Conservation (phyloP, 139 green algal species). For the Desmodesmus armatus region DNA sequence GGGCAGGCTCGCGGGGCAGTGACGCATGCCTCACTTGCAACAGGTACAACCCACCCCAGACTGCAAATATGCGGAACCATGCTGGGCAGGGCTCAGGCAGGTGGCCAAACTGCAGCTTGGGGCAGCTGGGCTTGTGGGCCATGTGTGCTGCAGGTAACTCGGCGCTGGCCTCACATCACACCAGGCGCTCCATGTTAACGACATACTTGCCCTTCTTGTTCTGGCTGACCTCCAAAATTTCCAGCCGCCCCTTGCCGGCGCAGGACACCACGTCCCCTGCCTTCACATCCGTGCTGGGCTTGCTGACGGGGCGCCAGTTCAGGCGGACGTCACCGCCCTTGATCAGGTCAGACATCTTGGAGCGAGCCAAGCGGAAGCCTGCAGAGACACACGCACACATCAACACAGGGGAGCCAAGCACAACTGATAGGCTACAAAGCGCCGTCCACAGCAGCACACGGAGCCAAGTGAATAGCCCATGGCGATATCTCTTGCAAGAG, state of each 20-base stretch:
- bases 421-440: no score
- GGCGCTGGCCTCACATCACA: constrained; percentile 43
- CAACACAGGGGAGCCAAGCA: no score
- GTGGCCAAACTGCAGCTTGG: background rate
- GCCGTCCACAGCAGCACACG: no score
- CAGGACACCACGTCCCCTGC: constrained; percentile 80
- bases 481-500: no score
- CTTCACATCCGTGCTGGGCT: constrained; percentile 68
- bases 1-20: no score
- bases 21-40: no score
- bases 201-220: constrained; percentile 79
- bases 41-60: no score
- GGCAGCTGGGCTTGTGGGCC: background rate
- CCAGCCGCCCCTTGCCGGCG: constrained; percentile 80
- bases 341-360: constrained; percentile 82
- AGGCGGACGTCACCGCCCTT: constrained; percentile 78
- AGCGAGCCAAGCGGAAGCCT: constrained; percentile 81
- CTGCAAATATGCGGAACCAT: no score
- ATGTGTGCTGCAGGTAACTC: background rate
- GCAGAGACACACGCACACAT: no score
- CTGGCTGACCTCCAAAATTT: constrained; percentile 61
- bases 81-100: no score
- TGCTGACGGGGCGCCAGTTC: constrained; percentile 80
- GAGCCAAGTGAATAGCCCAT: no score
- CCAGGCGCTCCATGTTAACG: constrained; percentile 72